Evolutionary conservation across 1,284 basidiomycete species (phyloP).

Genomic region (Peniophora sp.): DNA sequence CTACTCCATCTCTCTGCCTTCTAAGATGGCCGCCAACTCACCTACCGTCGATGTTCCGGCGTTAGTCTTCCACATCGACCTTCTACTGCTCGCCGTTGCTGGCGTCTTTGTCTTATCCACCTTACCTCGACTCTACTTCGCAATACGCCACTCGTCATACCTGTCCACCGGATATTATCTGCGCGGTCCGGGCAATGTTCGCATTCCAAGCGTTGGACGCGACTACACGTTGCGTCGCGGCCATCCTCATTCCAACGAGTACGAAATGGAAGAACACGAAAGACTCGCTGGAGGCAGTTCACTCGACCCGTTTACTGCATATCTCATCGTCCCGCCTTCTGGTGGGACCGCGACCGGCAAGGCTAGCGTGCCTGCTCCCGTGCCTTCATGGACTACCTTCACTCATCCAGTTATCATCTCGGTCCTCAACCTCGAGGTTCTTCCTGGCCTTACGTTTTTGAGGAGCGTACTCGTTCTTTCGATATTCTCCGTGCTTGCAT

Average conservation of each 20-base stretch:
- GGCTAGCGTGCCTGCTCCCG: constrained; percentile 19
- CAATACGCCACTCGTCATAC: constrained; percentile 22
- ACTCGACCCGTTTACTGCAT: not conserved
- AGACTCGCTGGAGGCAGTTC: not conserved
- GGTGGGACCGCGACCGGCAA: not conserved
- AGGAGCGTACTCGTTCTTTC: constrained; percentile 39
- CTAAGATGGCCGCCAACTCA: too few relatives aligned
- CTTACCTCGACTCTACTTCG: constrained; percentile 23
- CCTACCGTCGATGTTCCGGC: constrained; percentile 13
- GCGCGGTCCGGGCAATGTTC: constrained; percentile 10
- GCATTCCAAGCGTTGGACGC: not conserved
- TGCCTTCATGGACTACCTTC: constrained; percentile 22
- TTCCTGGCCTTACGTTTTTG: constrained; percentile 40
- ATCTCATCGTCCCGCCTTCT: constrained; percentile 1
- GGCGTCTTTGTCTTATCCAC: constrained; percentile 22
- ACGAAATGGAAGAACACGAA: not conserved
- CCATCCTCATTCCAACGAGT: constrained; percentile 4
- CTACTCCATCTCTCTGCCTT: too few relatives aligned
- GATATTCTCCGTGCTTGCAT: constrained; percentile 44
- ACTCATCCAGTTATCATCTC: constrained; percentile 19
- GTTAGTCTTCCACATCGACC: constrained; percentile 22
- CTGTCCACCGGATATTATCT: constrained; percentile 24
- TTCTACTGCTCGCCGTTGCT: constrained; percentile 20
- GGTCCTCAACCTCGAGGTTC: constrained; percentile 22
- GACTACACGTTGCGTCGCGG: constrained; percentile 2